Conservation (phyloP, 495 filamentous ascomycete genomes). For the Symbiotaphrina buchneri region DNA sequence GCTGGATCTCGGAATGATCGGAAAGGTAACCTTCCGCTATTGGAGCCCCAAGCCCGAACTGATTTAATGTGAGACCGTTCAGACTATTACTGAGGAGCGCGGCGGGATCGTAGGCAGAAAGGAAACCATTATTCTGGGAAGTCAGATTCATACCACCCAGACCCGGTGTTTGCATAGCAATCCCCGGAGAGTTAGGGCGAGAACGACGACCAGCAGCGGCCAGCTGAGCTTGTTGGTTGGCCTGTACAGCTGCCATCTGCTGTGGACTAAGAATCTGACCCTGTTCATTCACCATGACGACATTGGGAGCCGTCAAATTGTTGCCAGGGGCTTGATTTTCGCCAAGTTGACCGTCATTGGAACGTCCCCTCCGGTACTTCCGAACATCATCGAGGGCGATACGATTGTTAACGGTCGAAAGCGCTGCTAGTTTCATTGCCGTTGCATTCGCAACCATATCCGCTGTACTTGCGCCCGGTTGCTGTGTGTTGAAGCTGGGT, state of each 20-base stretch:
- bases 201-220: slow-evolving; percentile 56
- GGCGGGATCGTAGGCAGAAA: slow-evolving; percentile 65
- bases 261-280: slow-evolving; percentile 72
- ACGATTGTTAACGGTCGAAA: slow-evolving; percentile 95
- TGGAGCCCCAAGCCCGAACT: slow-evolving; percentile 39
- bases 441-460: slow-evolving; percentile 99
- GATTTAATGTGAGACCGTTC: slow-evolving; percentile 44
- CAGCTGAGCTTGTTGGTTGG: slow-evolving; percentile 44
- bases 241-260: slow-evolving; percentile 69
- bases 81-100: slow-evolving; percentile 56
- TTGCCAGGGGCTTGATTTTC: slow-evolving; percentile 19
- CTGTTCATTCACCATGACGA: slow-evolving; percentile 78
- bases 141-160: slow-evolving; percentile 54
- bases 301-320: slow-evolving; percentile 31
- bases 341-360: slow-evolving; percentile 54
- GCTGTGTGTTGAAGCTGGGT: slow-evolving; percentile 45
- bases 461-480: slow-evolving; percentile 43
- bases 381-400: slow-evolving; percentile 91
- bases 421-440: slow-evolving; percentile 91
- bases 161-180: slow-evolving; percentile 51
- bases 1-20: slow-evolving; percentile 68
- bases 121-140: slow-evolving; percentile 87
- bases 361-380: slow-evolving; percentile 79
- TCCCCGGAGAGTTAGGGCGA: slow-evolving; percentile 78
- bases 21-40: slow-evolving; percentile 76